phyloP scores from a whole-genome alignment of 1,139 yeast species.

The Debaryomycetaceae sp. region DNA sequence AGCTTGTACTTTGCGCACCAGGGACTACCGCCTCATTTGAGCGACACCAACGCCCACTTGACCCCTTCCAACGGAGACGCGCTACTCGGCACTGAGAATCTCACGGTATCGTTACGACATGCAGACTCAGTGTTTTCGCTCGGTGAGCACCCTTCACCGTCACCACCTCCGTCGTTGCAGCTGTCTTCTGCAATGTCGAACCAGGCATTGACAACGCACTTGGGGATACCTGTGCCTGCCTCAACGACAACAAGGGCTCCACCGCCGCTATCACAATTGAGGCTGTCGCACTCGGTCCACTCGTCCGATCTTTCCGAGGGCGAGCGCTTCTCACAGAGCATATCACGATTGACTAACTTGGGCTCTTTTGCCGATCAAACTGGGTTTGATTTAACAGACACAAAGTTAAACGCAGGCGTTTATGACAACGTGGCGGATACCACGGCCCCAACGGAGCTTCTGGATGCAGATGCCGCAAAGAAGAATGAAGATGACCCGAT shows the following conservation, averaged over 20 bases:
- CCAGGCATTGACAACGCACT: too few relatives aligned
- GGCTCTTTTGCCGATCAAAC: constrained; percentile 1
- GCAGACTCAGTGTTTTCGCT: constrained; percentile 39
- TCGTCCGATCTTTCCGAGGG: too few relatives aligned
- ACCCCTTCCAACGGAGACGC: constrained; percentile 20
- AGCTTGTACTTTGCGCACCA: constrained; percentile 52
- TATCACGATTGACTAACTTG: too few relatives aligned
- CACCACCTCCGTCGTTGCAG: constrained; percentile 2
- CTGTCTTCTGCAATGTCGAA: neutral
- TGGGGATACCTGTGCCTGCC: too few relatives aligned
- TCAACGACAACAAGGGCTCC: too few relatives aligned
- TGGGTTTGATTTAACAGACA: too few relatives aligned
- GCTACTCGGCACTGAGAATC: constrained; percentile 15
- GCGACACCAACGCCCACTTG: constrained; percentile 15
- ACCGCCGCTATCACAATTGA: too few relatives aligned
- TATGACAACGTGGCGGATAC: too few relatives aligned
- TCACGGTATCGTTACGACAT: constrained; percentile 38
- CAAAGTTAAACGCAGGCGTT: too few relatives aligned
- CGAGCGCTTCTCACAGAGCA: too few relatives aligned
- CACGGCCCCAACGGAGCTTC: neutral
- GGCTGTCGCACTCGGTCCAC: too few relatives aligned
- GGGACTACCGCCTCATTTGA: constrained; percentile 51
- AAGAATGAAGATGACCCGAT: neutral
- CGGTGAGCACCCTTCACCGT: too few relatives aligned
- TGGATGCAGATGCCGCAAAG: neutral